Percentiles rank a stretch among this genome's conserved stretches.
These are phyloP conservation scores for Closterium sp. DNA, from an alignment of 139 green algal species.

Conservation along the genomic window DNA sequence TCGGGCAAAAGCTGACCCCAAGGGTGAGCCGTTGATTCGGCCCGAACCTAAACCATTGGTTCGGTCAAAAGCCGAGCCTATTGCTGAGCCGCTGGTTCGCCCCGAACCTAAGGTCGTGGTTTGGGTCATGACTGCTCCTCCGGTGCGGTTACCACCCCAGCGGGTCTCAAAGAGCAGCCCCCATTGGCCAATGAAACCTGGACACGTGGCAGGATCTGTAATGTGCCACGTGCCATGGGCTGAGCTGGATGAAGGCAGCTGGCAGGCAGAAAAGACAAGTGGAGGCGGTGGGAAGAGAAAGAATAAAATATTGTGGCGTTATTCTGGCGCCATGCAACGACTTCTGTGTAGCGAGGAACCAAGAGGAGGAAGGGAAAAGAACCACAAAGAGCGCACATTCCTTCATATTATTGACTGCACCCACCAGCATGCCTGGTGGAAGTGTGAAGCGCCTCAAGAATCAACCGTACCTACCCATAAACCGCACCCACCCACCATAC, in stretches of 20 bases:
- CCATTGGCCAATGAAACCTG: background rate
- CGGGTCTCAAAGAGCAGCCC: background rate
- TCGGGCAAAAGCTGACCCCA: background rate
- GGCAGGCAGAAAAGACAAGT: background rate
- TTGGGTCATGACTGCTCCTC: background rate
- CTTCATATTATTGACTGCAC: background rate
- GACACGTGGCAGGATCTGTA: background rate
- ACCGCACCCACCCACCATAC: too few relatives aligned
- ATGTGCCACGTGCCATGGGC: background rate
- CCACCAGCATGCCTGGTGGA: too few relatives aligned
- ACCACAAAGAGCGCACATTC: background rate
- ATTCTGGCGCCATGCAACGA: too few relatives aligned
- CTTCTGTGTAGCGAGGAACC: too few relatives aligned
- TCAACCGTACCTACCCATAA: too few relatives aligned
- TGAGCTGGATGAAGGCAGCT: background rate
- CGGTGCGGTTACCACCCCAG: background rate
- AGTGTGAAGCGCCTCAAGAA: too few relatives aligned
- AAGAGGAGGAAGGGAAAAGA: background rate
- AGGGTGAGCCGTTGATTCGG: background rate
- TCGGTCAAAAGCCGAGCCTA: background rate
- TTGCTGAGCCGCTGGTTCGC: background rate
- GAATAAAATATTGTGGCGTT: background rate
- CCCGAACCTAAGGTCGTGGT: background rate
- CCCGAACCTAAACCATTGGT: background rate
- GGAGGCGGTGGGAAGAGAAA: background rate